phyloP scores from a whole-genome alignment of 2,329 filamentous ascomycete species.

The Fusarium sp. region DNA sequence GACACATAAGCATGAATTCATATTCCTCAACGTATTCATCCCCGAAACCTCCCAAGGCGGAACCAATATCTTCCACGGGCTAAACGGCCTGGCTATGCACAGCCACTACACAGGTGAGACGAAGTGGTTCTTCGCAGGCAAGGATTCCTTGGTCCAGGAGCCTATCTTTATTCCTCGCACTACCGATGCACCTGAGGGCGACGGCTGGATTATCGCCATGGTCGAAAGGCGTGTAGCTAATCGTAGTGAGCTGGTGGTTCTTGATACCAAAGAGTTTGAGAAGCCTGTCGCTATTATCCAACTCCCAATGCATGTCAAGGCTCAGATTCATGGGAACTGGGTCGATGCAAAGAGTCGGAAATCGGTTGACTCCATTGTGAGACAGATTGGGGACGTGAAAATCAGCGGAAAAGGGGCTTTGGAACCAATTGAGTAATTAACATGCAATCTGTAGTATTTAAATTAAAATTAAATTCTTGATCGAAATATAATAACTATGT shows the following conservation, averaged over 20 bases:
- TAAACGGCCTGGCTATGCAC: slow-evolving; percentile 15
- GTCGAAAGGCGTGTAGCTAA: not conserved
- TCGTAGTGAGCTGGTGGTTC: slow-evolving; percentile 8
- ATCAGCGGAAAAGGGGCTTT: too few species aligned
- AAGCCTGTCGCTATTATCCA: slow-evolving; percentile 11
- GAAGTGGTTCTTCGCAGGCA: slow-evolving; percentile 9
- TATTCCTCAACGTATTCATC: slow-evolving; percentile 15
- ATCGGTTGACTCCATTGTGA: too few species aligned
- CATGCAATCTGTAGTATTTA: too few species aligned
- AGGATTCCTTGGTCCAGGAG: slow-evolving; percentile 11
- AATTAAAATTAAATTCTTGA: too few species aligned
- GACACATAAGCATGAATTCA: not conserved
- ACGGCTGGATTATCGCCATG: slow-evolving; percentile 16
- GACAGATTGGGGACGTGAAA: too few species aligned
- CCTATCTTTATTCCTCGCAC: slow-evolving; percentile 22
- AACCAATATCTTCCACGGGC: slow-evolving; percentile 4
- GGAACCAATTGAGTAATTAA: too few species aligned
- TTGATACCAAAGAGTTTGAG: slow-evolving; percentile 13
- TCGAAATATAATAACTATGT: too few species aligned
- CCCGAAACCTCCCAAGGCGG: not conserved
- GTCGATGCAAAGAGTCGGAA: not conserved
- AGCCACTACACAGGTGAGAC: slow-evolving; percentile 3
- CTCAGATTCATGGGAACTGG: slow-evolving; percentile 24
- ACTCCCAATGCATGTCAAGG: slow-evolving; percentile 18
- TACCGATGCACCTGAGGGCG: not conserved